phyloP scores from a whole-genome alignment of 768 basidiomycete species.

The Tricholoma hemisulphureum region DNA sequence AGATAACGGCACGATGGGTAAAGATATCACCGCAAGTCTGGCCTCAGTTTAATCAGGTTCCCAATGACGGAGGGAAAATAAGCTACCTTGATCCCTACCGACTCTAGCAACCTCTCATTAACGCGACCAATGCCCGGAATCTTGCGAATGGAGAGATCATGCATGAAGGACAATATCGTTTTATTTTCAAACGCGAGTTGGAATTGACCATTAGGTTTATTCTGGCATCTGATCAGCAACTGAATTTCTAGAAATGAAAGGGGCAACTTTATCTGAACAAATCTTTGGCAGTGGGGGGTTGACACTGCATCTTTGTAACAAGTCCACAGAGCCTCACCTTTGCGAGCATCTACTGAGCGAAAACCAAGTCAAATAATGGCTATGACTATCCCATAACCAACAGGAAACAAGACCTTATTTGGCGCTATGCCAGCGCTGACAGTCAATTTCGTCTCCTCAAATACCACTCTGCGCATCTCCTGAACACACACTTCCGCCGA shows the following conservation, averaged over 20 bases:
- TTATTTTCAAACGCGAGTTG: slow-evolving; percentile 63
- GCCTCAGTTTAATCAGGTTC: not conserved
- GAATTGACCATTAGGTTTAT: slow-evolving; percentile 95
- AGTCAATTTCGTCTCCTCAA: slow-evolving; percentile 79
- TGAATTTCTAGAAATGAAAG: not conserved
- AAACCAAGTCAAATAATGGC: not conserved
- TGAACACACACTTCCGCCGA: slow-evolving; percentile 72
- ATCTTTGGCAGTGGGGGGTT: slow-evolving; percentile 48
- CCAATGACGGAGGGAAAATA: not conserved
- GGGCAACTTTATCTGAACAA: slow-evolving; percentile 80
- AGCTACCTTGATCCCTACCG: slow-evolving; percentile 76
- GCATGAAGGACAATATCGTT: slow-evolving; percentile 74
- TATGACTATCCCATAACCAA: not conserved
- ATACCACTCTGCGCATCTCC: slow-evolving; percentile 72
- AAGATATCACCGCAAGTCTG: slow-evolving; percentile 92
- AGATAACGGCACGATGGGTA: slow-evolving; percentile 66
- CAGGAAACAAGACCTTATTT: slow-evolving; percentile 65
- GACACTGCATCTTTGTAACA: not conserved
- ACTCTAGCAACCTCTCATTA: slow-evolving; percentile 82
- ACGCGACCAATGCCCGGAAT: slow-evolving; percentile 91
- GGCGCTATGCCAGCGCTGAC: slow-evolving; percentile 96
- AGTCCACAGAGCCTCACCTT: slow-evolving; percentile 53
- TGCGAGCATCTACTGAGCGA: slow-evolving; percentile 71
- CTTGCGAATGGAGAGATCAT: slow-evolving; percentile 78
- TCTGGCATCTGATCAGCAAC: slow-evolving; percentile 40